Evolutionary conservation across 768 basidiomycete genomes (phyloP), one percentile per base, ranked within the genome.

Genomic region (Hemileccinum impolitum): DNA sequence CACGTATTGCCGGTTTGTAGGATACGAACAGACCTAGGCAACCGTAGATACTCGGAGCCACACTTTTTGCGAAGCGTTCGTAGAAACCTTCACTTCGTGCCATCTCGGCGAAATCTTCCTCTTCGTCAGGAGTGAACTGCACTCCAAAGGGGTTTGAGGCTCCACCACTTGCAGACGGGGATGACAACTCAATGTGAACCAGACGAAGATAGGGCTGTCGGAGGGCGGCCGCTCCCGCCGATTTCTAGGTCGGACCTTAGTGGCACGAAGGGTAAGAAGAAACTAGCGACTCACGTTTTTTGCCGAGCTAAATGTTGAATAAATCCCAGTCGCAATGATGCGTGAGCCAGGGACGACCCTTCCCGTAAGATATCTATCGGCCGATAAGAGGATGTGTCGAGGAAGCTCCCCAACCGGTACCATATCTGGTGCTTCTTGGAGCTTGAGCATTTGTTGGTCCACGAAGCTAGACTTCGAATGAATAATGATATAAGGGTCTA

Each of bases 341-440:
- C 96, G 76, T n/a, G 94, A 92, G 2, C 96, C 96, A 5, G 96
- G 96, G 10, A 97, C 90, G 10, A 97, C 94, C 62, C 85, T 85
- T 0, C 91, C 93, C 0, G 94, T 92, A 46, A 98, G 75, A 61
- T 93, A 85, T 66, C 95, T 76, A 66, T 99, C 96, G 5, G 83
- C 84, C 25, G 90, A 94, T 21, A 99, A 74, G 43, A 95, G 77
- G 79, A 99, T 93, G 64, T 98, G 96, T 42, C 94, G 73, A 9
- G 96, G 96, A 36, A 99, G 75, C 64, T 99, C 96, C 77, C 96
- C 96, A 21, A 98, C 94, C 0, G 96, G 96, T 1, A 99, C 96
- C 92, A 97, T 96, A 67, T 99, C 96, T 0, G 96, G 96, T 15
- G 95, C 94, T 69, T 99, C 96, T 69, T 99, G 96, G 12, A 99